Evolutionary conservation across 768 basidiomycete genomes (phyloP), one percentile per base, ranked within the genome.

Genomic region (Lanmaoa pseudosensibilis): DNA sequence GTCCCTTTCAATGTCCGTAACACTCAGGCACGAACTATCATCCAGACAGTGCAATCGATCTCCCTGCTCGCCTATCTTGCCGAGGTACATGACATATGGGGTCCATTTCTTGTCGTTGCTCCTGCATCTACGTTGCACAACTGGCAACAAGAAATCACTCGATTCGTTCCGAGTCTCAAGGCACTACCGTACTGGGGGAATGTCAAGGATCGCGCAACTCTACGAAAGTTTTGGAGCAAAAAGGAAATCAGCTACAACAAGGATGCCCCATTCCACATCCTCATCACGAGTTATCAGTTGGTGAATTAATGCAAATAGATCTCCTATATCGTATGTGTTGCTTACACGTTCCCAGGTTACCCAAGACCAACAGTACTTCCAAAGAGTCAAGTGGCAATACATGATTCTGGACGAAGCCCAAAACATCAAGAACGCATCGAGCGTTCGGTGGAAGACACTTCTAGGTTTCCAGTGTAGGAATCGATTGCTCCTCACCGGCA

Each of bases 361-460:
- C 2, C 90, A 92, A 77, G 97, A 98, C 69, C 94, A 97, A 67
- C 92, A 98, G 64, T 97, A 99, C 74, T 96, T 99, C 75, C 92
- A 97, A 68, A 84, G 91, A 38, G 88, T 98, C 59, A 96, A 94
- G 67, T 99, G 97, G 97, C 97, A 99, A 74, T 99, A 98, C 70
- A 98, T 98, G 96, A 85, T 99, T 56, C 80, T 99, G n/a, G 97
- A 99, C 65, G 97, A 99, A 73, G 97, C 97, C 2, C 97, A 99
- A 73, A 98, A 98, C 54, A 98, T 99, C 80, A 99, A 99, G 80
- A 96, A 94, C 67, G 94, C 97, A 23, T 85, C 92, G 23, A 94
- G 91, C 73, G 90, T 92, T 10, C 83, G 97, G 41, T 99, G 97
- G 97, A 98, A 98, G 74, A 96, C 95, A 1, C 78, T 98, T 18